A percentile compares a stretch with the other conserved stretches of the same genome.
phyloP scores from a whole-genome alignment of 208 protist species.

The Sergeia podlipaevii region DNA sequence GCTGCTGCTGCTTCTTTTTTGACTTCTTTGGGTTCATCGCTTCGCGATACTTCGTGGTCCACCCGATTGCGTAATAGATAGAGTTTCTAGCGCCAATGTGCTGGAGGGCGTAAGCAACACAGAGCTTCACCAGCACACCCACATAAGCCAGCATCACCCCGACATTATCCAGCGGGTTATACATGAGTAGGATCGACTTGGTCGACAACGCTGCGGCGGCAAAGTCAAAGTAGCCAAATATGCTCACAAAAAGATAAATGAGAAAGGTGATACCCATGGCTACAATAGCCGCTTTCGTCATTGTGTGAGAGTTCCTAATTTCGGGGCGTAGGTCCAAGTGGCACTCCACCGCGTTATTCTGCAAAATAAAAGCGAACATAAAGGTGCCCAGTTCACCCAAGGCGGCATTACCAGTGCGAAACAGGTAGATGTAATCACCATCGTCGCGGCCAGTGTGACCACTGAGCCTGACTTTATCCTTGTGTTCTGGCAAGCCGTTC shows the following conservation, averaged over 20 bases:
- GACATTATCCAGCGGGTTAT: constrained; percentile 46
- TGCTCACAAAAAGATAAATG: constrained; percentile 70
- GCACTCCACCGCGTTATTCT: constrained; percentile 55
- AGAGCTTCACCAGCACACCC: constrained; percentile 66
- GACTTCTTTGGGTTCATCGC: no score
- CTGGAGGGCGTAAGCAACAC: constrained; percentile 59
- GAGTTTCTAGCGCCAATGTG: constrained; percentile 63
- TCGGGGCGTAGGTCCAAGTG: constrained; percentile 62
- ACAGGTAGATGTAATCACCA: constrained; percentile 25
- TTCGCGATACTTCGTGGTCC: no score
- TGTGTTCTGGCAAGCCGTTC: constrained; percentile 21
- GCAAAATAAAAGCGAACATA: constrained; percentile 57
- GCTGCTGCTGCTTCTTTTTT: no score
- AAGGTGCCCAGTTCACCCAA: constrained; percentile 39
- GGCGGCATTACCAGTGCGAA: constrained; percentile 38
- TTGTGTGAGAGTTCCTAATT: constrained; percentile 31
- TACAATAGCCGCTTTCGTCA: constrained; percentile 37
- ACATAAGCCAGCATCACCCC: constrained; percentile 55
- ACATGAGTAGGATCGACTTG: constrained; percentile 51
- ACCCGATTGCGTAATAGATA: constrained; percentile 65
- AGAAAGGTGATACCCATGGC: constrained; percentile 41
- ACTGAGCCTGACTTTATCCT: constrained; percentile 2
- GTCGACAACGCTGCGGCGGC: constrained; percentile 24
- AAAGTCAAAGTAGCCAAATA: constrained; percentile 84
- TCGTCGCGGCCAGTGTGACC: neutral